A percentile compares a stretch with the other conserved stretches of the same genome.
phyloP scores from a whole-genome alignment of 2,329 filamentous ascomycete species.

The Chaetomiaceae sp. region DNA sequence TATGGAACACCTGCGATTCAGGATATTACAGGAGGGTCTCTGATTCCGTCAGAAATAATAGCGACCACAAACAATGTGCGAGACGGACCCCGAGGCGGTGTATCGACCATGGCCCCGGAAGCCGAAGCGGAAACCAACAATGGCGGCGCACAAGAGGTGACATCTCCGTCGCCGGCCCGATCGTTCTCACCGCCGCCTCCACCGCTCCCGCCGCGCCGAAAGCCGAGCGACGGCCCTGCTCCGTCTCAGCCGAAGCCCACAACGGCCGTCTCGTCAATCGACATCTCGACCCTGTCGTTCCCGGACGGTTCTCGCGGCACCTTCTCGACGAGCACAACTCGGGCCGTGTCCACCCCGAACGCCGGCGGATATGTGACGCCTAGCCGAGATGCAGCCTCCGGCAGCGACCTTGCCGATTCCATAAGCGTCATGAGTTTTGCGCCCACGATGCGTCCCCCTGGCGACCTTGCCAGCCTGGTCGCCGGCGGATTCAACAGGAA shows the following conservation, averaged over 20 bases:
- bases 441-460: slow-evolving; percentile 57
- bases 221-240: slow-evolving; percentile 34
- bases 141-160: slow-evolving; percentile 19
- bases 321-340: slow-evolving; percentile 43
- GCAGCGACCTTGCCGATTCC: slow-evolving; percentile 55
- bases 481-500: slow-evolving; percentile 63
- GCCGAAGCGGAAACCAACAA: slow-evolving; percentile 14
- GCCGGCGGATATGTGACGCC: slow-evolving; percentile 41
- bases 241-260: slow-evolving; percentile 63
- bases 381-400: slow-evolving; percentile 19
- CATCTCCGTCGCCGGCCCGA: slow-evolving; percentile 2
- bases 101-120: slow-evolving; percentile 23
- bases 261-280: slow-evolving; percentile 77
- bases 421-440: slow-evolving; percentile 64
- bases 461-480: slow-evolving; percentile 78
- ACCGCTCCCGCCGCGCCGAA: slow-evolving; percentile 28
- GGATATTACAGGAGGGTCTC: neutral
- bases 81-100: slow-evolving; percentile 6
- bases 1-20: neutral
- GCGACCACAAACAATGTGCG: slow-evolving; percentile 21
- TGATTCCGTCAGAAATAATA: neutral
- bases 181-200: slow-evolving; percentile 23
- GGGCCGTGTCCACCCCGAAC: slow-evolving; percentile 35
- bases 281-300: slow-evolving; percentile 72
- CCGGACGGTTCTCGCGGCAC: slow-evolving; percentile 65